A percentile compares a stretch with the other conserved stretches of the same genome.
Evolutionary conservation across 169 alveolate species (phyloP).

Genomic region (Plasmodium inui): DNA sequence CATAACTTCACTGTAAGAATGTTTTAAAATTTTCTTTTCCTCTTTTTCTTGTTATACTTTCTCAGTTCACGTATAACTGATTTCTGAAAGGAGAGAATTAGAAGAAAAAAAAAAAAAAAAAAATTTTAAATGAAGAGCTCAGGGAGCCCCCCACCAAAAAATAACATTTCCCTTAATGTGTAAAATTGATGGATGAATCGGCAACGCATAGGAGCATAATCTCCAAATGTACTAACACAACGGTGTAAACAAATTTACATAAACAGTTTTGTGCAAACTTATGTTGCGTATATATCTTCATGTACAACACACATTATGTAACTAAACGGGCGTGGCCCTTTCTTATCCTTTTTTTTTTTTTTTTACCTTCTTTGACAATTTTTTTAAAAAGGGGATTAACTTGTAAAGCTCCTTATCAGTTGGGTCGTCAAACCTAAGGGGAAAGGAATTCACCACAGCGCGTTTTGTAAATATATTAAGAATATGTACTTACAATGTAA

Average conservation of each 20-base stretch:
- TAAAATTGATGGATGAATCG: neutral
- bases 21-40: neutral
- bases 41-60: slow-evolving; percentile 33
- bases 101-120: neutral
- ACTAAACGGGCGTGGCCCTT: neutral
- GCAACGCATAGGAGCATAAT: neutral
- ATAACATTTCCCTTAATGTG: neutral
- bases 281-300: neutral
- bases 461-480: neutral
- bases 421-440: slow-evolving; percentile 86
- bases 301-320: neutral
- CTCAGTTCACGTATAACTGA: slow-evolving; percentile 36
- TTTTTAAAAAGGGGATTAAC: slow-evolving; percentile 84
- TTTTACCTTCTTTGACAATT: slow-evolving; percentile 75
- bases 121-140: neutral
- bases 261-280: neutral
- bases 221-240: neutral
- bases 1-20: slow-evolving; percentile 3
- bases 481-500: slow-evolving; percentile 7
- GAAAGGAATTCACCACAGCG: neutral
- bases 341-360: neutral
- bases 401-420: slow-evolving; percentile 86
- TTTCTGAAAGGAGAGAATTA: neutral
- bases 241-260: neutral
- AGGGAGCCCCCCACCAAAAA: neutral